Evolutionary conservation across 208 protist species (phyloP).

Genomic region (Crithidia expoeki): DNA sequence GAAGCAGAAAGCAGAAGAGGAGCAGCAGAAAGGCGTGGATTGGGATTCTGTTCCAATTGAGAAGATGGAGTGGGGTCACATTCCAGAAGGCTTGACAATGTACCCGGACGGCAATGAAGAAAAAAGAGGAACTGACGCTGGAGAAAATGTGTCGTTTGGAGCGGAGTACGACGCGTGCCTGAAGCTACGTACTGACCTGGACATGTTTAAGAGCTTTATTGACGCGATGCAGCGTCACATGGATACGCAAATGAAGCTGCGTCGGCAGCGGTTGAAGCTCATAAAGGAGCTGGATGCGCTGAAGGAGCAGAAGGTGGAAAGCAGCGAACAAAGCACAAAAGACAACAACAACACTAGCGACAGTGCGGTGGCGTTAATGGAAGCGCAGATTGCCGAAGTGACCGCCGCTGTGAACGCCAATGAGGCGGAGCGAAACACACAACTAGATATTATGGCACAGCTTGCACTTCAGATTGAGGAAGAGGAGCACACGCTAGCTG

Average conservation of each 20-base stretch:
- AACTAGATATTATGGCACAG: conserved; percentile 33
- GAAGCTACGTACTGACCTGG: conserved; percentile 54
- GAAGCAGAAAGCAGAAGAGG: conserved; percentile 7
- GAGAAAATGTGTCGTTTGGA: conserved; percentile 32
- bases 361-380: conserved; percentile 4
- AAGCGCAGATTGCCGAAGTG: conserved; percentile 31
- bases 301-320: conserved; percentile 10
- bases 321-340: neutral
- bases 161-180: conserved; percentile 42
- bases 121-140: no score
- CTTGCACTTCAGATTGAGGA: conserved; percentile 22
- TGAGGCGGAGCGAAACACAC: conserved; percentile 33
- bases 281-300: conserved; percentile 25
- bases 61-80: conserved; percentile 77
- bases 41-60: conserved; percentile 43
- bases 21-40: conserved; percentile 17
- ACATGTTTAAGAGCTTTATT: conserved; percentile 73
- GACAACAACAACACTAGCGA: neutral
- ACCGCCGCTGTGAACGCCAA: conserved; percentile 32
- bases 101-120: conserved; percentile 63
- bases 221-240: conserved; percentile 70
- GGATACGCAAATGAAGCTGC: conserved; percentile 59
- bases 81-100: conserved; percentile 80
- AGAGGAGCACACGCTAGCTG: conserved; percentile 23
- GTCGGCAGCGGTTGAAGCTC: conserved; percentile 49